phyloP scores from a whole-genome alignment of 345 rosid species.

The Sisymbrium irio region DNA sequence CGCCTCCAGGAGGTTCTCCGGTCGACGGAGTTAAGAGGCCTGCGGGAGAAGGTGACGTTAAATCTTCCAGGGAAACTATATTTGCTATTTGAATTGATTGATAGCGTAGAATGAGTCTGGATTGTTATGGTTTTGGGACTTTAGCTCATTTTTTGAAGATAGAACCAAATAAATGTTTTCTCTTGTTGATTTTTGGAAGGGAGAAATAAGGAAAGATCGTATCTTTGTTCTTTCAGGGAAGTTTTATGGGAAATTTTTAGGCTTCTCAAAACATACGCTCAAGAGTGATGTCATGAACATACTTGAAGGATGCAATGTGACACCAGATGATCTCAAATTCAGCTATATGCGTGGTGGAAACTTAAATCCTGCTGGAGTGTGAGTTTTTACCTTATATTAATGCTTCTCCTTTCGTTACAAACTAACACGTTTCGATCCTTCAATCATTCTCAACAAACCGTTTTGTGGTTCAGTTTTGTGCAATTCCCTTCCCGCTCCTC shows the following conservation, averaged over 20 bases:
- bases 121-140: neutral
- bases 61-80: neutral
- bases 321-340: slow-evolving; percentile 55
- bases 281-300: slow-evolving; percentile 60
- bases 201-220: neutral
- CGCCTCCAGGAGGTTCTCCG: slow-evolving; percentile 36
- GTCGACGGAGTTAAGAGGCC: slow-evolving; percentile 30
- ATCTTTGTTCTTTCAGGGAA: slow-evolving; percentile 32
- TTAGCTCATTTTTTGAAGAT: neutral
- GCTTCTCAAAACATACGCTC: slow-evolving; percentile 47
- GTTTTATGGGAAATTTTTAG: slow-evolving; percentile 49
- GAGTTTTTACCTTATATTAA: slow-evolving; percentile 5
- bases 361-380: slow-evolving; percentile 48
- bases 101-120: neutral
- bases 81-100: neutral
- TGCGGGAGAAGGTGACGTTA: slow-evolving; percentile 16
- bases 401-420: neutral
- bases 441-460: neutral
- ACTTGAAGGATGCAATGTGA: slow-evolving; percentile 59
- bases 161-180: neutral
- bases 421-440: neutral
- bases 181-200: neutral
- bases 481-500: slow-evolving; percentile 48
- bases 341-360: slow-evolving; percentile 40
- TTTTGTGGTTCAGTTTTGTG: slow-evolving; percentile 48